Percentiles rank a stretch among this genome's conserved stretches.
Evolutionary conservation across 2,329 filamentous ascomycete species (phyloP).

Genomic region (Epichloe coenophiala): DNA sequence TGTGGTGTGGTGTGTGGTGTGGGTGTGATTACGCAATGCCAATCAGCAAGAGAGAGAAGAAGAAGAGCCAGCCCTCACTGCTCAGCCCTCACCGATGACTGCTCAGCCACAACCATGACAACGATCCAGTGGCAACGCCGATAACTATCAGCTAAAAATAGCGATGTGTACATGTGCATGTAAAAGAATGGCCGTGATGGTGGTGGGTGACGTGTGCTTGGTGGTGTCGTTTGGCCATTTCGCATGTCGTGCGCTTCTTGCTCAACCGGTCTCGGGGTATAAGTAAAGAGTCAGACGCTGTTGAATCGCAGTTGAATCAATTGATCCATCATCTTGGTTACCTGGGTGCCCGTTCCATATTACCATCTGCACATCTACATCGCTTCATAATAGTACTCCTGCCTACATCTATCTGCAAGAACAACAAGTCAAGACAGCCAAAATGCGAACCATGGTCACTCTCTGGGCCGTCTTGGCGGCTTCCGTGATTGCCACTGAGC

Average conservation of each 20-base stretch:
- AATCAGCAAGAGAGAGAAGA: too few species aligned
- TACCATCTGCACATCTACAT: background rate
- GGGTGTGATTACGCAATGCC: too few species aligned
- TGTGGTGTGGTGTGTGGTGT: too few species aligned
- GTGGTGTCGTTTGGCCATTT: background rate
- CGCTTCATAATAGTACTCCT: background rate
- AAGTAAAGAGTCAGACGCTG: background rate
- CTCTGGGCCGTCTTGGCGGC: slow-evolving; percentile 5
- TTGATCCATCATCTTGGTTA: background rate
- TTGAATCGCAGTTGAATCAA: background rate
- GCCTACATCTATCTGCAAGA: background rate
- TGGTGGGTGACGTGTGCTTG: slow-evolving; percentile 2
- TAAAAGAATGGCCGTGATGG: background rate
- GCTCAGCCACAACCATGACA: too few species aligned
- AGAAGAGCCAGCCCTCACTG: too few species aligned
- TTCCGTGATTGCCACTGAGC: background rate
- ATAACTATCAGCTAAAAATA: slow-evolving; percentile 3
- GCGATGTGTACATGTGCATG: too few species aligned
- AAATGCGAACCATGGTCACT: slow-evolving; percentile 9
- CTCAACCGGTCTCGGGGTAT: background rate
- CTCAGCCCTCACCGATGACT: too few species aligned
- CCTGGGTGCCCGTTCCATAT: too few species aligned
- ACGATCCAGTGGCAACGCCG: background rate
- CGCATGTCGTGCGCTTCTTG: background rate
- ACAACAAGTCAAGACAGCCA: slow-evolving; percentile 1